Evolutionary conservation across 805 yeast species (phyloP).

Genomic region (Monosporozyma solicola): DNA sequence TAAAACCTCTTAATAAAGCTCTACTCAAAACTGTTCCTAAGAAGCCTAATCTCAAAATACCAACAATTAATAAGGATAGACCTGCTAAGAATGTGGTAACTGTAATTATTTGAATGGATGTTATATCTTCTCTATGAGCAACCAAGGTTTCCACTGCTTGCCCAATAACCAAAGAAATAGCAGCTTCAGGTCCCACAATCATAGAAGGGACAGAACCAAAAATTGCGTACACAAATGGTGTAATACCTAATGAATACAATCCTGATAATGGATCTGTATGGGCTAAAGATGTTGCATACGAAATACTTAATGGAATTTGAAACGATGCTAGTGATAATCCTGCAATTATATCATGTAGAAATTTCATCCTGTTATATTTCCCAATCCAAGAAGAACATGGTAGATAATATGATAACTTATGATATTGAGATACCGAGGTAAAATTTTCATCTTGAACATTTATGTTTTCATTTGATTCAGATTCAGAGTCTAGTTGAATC

Average conservation of each 20-base stretch:
- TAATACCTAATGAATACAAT: slow-evolving; percentile 61
- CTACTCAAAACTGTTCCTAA: slow-evolving; percentile 72
- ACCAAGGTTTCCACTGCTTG: slow-evolving; percentile 57
- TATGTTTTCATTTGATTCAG: neutral
- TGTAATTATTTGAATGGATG: slow-evolving; percentile 50
- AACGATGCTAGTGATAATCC: slow-evolving; percentile 85
- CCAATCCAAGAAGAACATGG: slow-evolving; percentile 66
- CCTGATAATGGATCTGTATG: slow-evolving; percentile 79
- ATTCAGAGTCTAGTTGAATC: neutral
- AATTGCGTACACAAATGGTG: slow-evolving; percentile 68
- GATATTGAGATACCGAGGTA: slow-evolving; percentile 3
- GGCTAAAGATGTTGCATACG: slow-evolving; percentile 74
- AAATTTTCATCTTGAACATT: neutral
- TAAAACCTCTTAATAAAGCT: slow-evolving; percentile 70
- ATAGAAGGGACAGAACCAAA: slow-evolving; percentile 82
- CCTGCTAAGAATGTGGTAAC: slow-evolving; percentile 73
- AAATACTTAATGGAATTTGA: slow-evolving; percentile 73
- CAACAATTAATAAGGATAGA: slow-evolving; percentile 57
- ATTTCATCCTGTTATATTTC: slow-evolving; percentile 32
- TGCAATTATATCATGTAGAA: slow-evolving; percentile 62
- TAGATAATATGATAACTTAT: slow-evolving; percentile 46
- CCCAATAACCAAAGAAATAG: slow-evolving; percentile 75
- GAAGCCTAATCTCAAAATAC: slow-evolving; percentile 78
- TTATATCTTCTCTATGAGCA: slow-evolving; percentile 35
- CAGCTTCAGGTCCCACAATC: slow-evolving; percentile 90